These are phyloP conservation scores for Sequoiadendron giganteum DNA, from an alignment of 75 land plant species.

Conservation along the genomic window DNA sequence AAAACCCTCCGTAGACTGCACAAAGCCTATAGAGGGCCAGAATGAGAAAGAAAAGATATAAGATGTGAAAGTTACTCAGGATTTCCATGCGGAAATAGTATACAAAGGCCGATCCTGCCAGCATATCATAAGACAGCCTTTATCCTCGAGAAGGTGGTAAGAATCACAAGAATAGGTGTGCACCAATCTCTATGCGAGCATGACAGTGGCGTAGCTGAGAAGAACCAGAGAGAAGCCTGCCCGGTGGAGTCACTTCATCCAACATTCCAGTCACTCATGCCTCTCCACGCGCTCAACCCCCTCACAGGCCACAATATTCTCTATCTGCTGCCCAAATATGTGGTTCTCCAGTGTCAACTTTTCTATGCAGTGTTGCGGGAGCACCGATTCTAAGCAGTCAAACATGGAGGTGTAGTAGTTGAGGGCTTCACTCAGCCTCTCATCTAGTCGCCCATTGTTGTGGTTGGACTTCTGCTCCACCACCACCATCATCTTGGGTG, in stretches of 20 bases:
- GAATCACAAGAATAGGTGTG: background rate
- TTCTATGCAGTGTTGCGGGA: conserved; percentile 54
- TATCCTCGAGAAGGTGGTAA: conserved; percentile 3
- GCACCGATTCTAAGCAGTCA: conserved; percentile 69
- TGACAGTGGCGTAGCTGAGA: conserved; percentile 20
- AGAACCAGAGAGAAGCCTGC: conserved; percentile 42
- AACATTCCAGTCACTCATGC: conserved; percentile 65
- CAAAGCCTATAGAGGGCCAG: no score
- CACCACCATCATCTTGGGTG: conserved; percentile 74
- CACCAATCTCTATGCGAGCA: background rate
- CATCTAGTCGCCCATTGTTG: conserved; percentile 51
- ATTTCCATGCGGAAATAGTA: background rate
- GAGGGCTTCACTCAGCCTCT: conserved; percentile 63
- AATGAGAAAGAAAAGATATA: background rate
- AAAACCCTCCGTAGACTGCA: no score
- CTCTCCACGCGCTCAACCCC: conserved; percentile 61
- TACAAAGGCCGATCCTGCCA: background rate
- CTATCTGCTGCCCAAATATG: conserved; percentile 67
- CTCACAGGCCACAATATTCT: conserved; percentile 77
- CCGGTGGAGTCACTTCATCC: conserved; percentile 46
- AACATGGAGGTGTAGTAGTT: conserved; percentile 73
- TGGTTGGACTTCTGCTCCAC: conserved; percentile 87
- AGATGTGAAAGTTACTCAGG: background rate
- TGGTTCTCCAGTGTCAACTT: conserved; percentile 61
- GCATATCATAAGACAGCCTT: background rate